phyloP scores from a whole-genome alignment of 1,284 basidiomycete genomes.

The Leccinum pachyderme region DNA sequence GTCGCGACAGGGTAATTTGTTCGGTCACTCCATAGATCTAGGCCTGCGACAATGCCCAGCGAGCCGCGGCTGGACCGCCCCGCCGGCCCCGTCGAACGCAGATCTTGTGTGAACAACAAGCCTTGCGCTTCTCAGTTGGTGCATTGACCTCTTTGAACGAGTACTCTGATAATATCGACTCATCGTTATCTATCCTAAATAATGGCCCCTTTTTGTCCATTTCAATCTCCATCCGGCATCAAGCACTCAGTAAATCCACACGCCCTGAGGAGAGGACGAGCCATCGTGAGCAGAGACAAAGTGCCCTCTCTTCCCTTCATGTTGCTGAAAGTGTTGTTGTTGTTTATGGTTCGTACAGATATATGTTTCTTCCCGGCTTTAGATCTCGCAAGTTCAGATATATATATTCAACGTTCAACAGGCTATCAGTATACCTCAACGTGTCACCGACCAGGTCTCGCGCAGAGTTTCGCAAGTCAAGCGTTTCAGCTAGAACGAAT shows the following conservation, averaged over 20 bases:
- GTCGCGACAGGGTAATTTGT: neutral
- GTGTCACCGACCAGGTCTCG: neutral
- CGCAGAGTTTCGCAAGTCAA: no score
- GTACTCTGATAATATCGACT: neutral
- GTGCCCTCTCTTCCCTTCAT: neutral
- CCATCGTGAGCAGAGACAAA: neutral
- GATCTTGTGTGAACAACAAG: neutral
- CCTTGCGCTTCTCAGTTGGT: neutral
- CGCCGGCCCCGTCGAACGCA: neutral
- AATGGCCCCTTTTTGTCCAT: neutral
- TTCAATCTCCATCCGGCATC: neutral
- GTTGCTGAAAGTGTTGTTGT: neutral
- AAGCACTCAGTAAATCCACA: neutral
- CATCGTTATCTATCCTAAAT: neutral
- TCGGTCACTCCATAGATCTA: neutral
- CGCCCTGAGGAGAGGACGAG: no score
- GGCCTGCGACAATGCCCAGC: no score
- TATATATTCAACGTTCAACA: neutral
- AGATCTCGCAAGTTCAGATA: neutral
- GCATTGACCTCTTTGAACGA: neutral
- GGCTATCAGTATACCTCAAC: neutral
- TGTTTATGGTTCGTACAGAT: neutral
- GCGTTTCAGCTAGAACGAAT: no score
- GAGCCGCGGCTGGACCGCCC: neutral
- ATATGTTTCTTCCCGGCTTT: neutral